Percentiles rank a stretch among this genome's conserved stretches.
Conservation (phyloP, 164 flowering plant genomes). For the Sextonia rubra region DNA sequence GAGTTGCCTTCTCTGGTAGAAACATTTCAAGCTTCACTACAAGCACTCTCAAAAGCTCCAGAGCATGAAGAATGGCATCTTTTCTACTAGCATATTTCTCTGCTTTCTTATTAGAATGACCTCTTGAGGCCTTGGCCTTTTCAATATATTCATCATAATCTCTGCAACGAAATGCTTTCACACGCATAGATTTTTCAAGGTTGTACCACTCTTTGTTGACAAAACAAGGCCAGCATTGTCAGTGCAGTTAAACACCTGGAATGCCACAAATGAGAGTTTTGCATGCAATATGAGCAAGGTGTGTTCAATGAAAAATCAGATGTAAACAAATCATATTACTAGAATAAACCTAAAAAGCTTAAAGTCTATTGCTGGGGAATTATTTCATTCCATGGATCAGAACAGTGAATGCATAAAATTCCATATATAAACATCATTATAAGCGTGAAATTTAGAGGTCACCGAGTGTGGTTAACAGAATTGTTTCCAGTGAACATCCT, state of each 20-base stretch:
- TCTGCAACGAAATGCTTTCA: slow-evolving; percentile 92
- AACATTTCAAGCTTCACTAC: slow-evolving; percentile 20
- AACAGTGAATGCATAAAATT: no score
- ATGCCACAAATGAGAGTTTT: background rate
- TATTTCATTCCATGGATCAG: no score
- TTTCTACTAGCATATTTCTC: slow-evolving; percentile 83
- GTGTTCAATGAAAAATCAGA: background rate
- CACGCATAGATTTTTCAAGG: slow-evolving; percentile 79
- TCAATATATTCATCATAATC: slow-evolving; percentile 80
- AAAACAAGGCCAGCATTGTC: background rate
- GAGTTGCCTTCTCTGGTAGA: slow-evolving; percentile 18
- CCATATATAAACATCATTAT: no score
- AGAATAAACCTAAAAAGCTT: background rate
- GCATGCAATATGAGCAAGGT: background rate
- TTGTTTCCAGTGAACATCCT: no score
- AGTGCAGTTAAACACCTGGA: background rate
- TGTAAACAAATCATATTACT: slow-evolving; percentile 1
- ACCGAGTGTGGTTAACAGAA: no score
- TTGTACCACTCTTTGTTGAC: slow-evolving; percentile 86
- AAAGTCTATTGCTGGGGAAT: background rate
- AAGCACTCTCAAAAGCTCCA: slow-evolving; percentile 68
- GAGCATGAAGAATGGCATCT: slow-evolving; percentile 88
- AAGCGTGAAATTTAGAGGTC: no score
- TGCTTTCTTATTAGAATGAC: slow-evolving; percentile 43
- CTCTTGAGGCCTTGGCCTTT: slow-evolving; percentile 65